Percentiles rank a stretch among this genome's conserved stretches.
Evolutionary conservation across 805 yeast species (phyloP).

Genomic region (Wickerhamomyces xylosicus): DNA sequence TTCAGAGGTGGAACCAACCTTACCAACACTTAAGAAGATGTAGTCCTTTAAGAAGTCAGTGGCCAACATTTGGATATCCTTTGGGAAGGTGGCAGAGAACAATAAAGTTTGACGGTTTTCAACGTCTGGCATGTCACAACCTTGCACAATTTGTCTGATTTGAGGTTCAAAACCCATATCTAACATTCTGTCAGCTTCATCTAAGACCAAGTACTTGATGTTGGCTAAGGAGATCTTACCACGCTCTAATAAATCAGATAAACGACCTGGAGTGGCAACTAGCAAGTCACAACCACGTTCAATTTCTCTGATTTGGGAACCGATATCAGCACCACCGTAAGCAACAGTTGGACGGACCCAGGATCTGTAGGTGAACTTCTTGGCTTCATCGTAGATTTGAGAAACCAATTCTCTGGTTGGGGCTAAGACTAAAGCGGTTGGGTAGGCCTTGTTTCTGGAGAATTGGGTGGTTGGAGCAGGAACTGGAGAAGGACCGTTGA

Average conservation of each 20-base stretch:
- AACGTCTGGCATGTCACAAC: constrained; percentile 94
- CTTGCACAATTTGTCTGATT: constrained; percentile 95
- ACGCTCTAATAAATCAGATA: constrained; percentile 91
- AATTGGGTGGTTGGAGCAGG: constrained; percentile 35
- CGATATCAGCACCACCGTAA: constrained; percentile 97
- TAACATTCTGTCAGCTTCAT: constrained; percentile 99
- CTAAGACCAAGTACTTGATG: constrained; percentile 89
- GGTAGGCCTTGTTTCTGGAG: constrained; percentile 73
- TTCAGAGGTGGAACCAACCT: constrained; percentile 98
- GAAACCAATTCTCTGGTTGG: constrained; percentile 99
- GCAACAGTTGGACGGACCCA: constrained; percentile 97
- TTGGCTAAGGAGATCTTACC: constrained; percentile 83
- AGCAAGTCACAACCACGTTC: constrained; percentile 91
- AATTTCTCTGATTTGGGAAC: constrained; percentile 76
- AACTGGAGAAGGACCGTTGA: constrained; percentile 70
- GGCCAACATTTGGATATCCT: constrained; percentile 93
- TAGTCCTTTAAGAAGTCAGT: constrained; percentile 94
- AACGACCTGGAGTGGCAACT: constrained; percentile 99
- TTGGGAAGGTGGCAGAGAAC: constrained; percentile 99
- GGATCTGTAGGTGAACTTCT: constrained; percentile 92
- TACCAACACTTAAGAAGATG: constrained; percentile 93
- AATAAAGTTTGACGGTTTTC: constrained; percentile 89
- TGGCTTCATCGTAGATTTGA: constrained; percentile 93
- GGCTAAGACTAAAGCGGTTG: constrained; percentile 92
- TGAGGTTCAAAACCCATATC: constrained; percentile 99